Evolutionary conservation across 2,329 filamentous ascomycete species (phyloP).

Genomic region (Sclerotinia sclerotiorum): DNA sequence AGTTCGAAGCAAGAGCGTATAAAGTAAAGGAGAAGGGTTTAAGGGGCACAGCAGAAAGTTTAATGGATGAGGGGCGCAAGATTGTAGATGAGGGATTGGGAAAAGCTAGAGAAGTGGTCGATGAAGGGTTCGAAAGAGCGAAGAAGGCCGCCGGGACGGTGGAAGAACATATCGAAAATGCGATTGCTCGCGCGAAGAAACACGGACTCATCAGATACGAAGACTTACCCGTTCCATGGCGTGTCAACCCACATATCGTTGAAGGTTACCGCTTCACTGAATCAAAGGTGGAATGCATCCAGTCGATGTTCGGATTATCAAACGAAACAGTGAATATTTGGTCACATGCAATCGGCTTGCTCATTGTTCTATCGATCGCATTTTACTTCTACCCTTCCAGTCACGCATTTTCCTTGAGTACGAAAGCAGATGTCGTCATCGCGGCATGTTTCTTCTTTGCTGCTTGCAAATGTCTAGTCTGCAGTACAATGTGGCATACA

Average conservation of each 20-base stretch:
- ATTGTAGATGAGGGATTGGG: slow-evolving; percentile 78
- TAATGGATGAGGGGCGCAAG: slow-evolving; percentile 76
- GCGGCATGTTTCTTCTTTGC: slow-evolving; percentile 95
- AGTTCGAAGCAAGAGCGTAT: slow-evolving; percentile 80
- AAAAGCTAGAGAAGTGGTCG: slow-evolving; percentile 72
- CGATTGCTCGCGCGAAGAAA: slow-evolving; percentile 72
- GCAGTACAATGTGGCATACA: slow-evolving; percentile 96
- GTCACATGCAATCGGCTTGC: slow-evolving; percentile 87
- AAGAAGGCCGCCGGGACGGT: slow-evolving; percentile 77
- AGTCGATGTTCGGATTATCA: slow-evolving; percentile 78
- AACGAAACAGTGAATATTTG: slow-evolving; percentile 98
- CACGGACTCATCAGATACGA: slow-evolving; percentile 84
- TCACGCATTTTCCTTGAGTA: slow-evolving; percentile 81
- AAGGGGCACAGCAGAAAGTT: slow-evolving; percentile 66
- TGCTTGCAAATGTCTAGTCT: slow-evolving; percentile 90
- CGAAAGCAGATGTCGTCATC: slow-evolving; percentile 84
- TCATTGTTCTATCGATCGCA: slow-evolving; percentile 82
- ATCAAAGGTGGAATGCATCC: slow-evolving; percentile 84
- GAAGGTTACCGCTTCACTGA: slow-evolving; percentile 92
- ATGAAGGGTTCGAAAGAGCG: slow-evolving; percentile 81
- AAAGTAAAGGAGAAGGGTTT: slow-evolving; percentile 77
- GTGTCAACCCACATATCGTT: slow-evolving; percentile 89
- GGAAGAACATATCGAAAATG: slow-evolving; percentile 80
- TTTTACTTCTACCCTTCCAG: slow-evolving; percentile 95
- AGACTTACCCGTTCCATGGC: slow-evolving; percentile 88